Evolutionary conservation across 257 asterid species (phyloP).

Genomic region (Rubia yunnanensis): DNA sequence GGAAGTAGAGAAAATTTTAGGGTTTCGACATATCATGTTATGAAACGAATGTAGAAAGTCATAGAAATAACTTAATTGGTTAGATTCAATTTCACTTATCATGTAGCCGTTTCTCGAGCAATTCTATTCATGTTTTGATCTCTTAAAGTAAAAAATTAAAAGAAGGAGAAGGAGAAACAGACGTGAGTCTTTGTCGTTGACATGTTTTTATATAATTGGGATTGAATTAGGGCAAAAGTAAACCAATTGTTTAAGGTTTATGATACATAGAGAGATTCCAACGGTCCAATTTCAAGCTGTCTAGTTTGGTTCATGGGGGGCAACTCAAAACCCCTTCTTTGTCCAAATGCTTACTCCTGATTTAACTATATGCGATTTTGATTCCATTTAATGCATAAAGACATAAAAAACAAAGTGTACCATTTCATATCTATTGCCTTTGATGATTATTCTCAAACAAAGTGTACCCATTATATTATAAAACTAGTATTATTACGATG

Average conservation of each 20-base stretch:
- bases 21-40: no score
- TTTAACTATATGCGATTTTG: constrained; percentile 3
- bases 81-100: no score
- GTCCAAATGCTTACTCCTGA: constrained; percentile 13
- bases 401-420: constrained; percentile 13
- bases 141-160: no score
- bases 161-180: constrained; percentile 24
- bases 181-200: constrained; percentile 71
- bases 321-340: constrained; percentile 35
- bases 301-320: constrained; percentile 52
- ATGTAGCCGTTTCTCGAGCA: no score
- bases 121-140: no score
- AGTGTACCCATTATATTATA: background rate
- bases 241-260: constrained; percentile 22
- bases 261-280: constrained; percentile 30
- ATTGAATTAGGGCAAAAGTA: constrained; percentile 25
- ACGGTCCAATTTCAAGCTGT: constrained; percentile 19
- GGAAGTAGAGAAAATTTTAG: no score
- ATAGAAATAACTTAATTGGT: no score
- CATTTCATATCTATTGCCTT: constrained; percentile 28
- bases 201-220: constrained; percentile 28
- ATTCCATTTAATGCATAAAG: constrained; percentile 15
- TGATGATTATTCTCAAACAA: background rate
- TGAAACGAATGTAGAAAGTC: no score
- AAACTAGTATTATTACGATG: background rate